A percentile compares a stretch with the other conserved stretches of the same genome.
phyloP scores from a whole-genome alignment of 2,329 filamentous ascomycete genomes.

The Ceratocystis harringtonii region DNA sequence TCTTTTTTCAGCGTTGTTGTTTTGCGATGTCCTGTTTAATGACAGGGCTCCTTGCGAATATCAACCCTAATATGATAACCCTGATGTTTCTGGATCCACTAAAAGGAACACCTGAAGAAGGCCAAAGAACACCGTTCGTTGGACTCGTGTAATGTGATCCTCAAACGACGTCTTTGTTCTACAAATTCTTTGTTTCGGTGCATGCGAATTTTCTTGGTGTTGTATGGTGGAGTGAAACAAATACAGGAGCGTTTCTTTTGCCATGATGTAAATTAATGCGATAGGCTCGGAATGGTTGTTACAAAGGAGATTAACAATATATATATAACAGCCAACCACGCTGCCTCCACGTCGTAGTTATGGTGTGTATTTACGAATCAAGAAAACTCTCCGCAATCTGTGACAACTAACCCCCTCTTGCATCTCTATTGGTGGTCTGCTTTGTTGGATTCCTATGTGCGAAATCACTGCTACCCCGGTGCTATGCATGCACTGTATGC shows the following conservation, averaged over 20 bases:
- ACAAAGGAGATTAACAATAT: not conserved
- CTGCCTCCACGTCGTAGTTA: too few species aligned
- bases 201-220: not conserved
- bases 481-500: not conserved
- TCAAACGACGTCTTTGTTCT: not conserved
- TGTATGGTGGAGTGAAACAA: not conserved
- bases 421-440: too few species aligned
- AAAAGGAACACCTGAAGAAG: not conserved
- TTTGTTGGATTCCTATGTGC: not conserved
- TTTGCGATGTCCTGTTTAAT: not conserved
- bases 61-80: not conserved
- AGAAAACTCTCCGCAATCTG: too few species aligned
- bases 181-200: not conserved
- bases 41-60: not conserved
- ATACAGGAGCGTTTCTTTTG: not conserved
- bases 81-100: not conserved
- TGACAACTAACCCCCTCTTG: too few species aligned
- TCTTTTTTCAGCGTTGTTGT: not conserved
- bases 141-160: not conserved
- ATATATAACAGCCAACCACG: not conserved
- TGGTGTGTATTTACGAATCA: too few species aligned
- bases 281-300: not conserved
- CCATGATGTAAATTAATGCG: not conserved
- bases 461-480: not conserved
- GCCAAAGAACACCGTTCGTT: not conserved